phyloP scores from a whole-genome alignment of 768 basidiomycete genomes.

The Boletus pseudo-olivaceus region DNA sequence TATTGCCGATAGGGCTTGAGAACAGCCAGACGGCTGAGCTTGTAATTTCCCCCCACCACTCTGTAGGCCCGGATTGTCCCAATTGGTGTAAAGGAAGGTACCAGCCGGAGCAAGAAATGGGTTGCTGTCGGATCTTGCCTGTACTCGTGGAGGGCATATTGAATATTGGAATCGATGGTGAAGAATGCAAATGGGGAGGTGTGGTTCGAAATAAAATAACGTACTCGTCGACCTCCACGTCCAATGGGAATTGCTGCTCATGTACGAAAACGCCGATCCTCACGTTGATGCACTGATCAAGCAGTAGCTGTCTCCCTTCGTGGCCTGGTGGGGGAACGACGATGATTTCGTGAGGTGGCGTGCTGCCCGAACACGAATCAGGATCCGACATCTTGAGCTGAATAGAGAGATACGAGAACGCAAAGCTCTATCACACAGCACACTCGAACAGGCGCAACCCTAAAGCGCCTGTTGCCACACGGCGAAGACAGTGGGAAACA shows the following conservation, averaged over 20 bases:
- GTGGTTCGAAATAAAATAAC: conserved; percentile 23
- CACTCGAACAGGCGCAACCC: conserved; percentile 13
- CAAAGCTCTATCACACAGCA: conserved; percentile 12
- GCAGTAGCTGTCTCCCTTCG: conserved; percentile 40
- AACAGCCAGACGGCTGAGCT: conserved; percentile 70
- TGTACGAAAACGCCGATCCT: conserved; percentile 46
- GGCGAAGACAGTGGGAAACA: not conserved
- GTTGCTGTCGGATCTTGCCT: conserved; percentile 63
- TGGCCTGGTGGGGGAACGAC: conserved; percentile 38
- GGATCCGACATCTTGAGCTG: conserved; percentile 14
- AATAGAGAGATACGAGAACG: conserved; percentile 1
- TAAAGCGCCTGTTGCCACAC: not conserved
- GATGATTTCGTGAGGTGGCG: conserved; percentile 58
- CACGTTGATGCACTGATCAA: conserved; percentile 65
- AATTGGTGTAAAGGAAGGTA: conserved; percentile 56
- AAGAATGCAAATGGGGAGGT: conserved; percentile 9
- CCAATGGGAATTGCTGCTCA: conserved; percentile 64
- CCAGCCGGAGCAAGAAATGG: conserved; percentile 70
- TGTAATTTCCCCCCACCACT: conserved; percentile 44
- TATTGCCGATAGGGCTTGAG: conserved; percentile 60
- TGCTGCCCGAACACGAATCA: conserved; percentile 5
- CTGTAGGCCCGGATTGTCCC: conserved; percentile 64
- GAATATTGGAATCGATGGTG: conserved; percentile 6
- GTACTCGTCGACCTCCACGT: conserved; percentile 73
- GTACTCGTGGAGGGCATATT: conserved; percentile 4